Evolutionary conservation across 768 basidiomycete species (phyloP), one percentile per base, ranked within the genome.

Genomic region (Pleurotus pulmonarius): DNA sequence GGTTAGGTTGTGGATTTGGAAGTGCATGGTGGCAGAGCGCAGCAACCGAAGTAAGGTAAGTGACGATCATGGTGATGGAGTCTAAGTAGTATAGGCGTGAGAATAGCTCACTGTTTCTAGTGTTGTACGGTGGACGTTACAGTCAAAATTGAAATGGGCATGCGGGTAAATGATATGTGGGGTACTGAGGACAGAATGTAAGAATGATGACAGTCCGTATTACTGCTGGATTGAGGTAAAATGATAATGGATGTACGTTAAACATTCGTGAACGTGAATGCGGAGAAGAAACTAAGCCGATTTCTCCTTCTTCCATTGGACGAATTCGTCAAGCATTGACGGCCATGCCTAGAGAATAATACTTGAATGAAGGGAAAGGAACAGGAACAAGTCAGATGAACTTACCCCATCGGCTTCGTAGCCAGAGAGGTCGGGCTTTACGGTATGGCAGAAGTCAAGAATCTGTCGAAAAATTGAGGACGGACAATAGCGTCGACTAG

Each of bases 301-400:
- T 24, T 55, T 62, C 59, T 7, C 63, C 60, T 73, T 78, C 66
- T 86, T 90, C 87, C 85, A 90, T 2, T 66, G 65, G 4, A 85
- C 88, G 63, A 92, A 93, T 59, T 90, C 85, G 63, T 93, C 91
- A 45, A 92, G 70, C 59, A 91, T 73, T 12, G 89, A 88, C 0
- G 91, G 91, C 91, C 91, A 92, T 34, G 89, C 87, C 88, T 90
- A 58, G 9, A 29, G 25, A 39, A 34, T 18, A 37, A 20, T 56
- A 13, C 20, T 52, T 16, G 56, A 54, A 46, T 47, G 43, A 43
- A 22, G 4, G 26, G 43, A 46, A 26, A 48, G 48, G 41, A 34
- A 34, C 29, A 11, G 29, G 29, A 34, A 34, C 29, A 34, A 1
- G 29, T 11, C 9, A 34, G 8, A 34, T 34, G n/a, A 20, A 77